Base-by-base conservation (phyloP, 1,284 basidiomycete genomes). In the Puccinia brachypodii region DNA sequence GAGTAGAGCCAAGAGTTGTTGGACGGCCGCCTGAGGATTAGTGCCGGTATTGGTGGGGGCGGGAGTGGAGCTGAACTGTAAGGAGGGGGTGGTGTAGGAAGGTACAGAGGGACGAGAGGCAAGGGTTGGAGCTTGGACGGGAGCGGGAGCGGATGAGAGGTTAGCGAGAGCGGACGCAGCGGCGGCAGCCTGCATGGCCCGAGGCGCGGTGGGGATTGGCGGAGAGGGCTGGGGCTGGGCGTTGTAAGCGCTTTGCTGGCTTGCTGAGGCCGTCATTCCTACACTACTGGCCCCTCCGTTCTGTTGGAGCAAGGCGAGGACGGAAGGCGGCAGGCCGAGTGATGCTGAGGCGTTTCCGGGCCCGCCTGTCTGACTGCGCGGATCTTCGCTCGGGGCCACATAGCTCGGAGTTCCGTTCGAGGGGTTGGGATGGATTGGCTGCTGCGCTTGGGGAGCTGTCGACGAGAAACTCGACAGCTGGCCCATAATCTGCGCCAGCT, bases 1-100 rank as follows among this genome's bases (percentile, higher is more conserved):
- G 16, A 80, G 56, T 14, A 80, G 69, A 9, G 77, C 77, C 50
- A 80, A 60, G 16, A 80, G 53, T 58, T 80, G 77, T 31, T 80
- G 77, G 38, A 80, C 77, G 42, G 77, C 77, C 25, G 69, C 56
- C 40, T 71, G 68, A 13, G 77, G 53, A 33, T 60, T 40, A 33
- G 38, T 6, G 11, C 11, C 3, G 14, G 50, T 0, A 60, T 19
- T 13, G 3, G 77, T 25, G 50, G 36, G 38, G 58, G 62, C 16
- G 28, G 44, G 9, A 33, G 56, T 31, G 36, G 36, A 36, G 47
- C 13, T 42, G 58, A 44, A 72, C 3, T 16, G 19, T 33, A 8
- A 16, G 16, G 31, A 33, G 36, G 19, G 40, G 38, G n/a, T 0
- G 53, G 33, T 31, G 40, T 3, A 16, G 3, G 44, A 8, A 50